phyloP scores from a whole-genome alignment of 306 rosid species.

The Corylus americana region DNA sequence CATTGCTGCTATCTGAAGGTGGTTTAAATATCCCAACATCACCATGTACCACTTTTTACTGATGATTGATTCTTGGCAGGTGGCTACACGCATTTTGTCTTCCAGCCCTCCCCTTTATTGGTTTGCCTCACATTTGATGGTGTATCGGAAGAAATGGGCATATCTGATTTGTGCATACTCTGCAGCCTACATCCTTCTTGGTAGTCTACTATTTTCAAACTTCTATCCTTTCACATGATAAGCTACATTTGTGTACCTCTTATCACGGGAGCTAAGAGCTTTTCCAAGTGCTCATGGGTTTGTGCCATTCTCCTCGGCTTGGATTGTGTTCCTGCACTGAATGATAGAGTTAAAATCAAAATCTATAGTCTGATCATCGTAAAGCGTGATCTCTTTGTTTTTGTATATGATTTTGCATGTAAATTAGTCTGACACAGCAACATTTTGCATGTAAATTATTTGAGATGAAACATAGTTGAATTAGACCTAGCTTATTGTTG shows the following conservation, averaged over 20 bases:
- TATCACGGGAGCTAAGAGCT: not conserved
- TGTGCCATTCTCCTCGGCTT: not conserved
- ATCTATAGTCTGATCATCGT: not conserved
- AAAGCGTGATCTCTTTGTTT: not conserved
- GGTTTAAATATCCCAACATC: conserved; percentile 14
- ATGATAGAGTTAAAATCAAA: not conserved
- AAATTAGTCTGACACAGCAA: not conserved
- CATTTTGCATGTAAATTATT: not conserved
- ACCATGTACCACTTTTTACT: conserved; percentile 1
- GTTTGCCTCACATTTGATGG: conserved; percentile 74
- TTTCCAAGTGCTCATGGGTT: not conserved
- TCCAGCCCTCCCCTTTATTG: conserved; percentile 87
- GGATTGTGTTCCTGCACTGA: not conserved
- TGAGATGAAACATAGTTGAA: not conserved
- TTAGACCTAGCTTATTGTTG: not conserved
- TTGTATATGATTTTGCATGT: not conserved
- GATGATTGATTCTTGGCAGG: conserved; percentile 49
- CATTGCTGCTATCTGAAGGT: conserved; percentile 16
- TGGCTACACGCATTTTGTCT: conserved; percentile 89
- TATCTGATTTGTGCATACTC: conserved; percentile 80
- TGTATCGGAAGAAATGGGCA: conserved; percentile 58
- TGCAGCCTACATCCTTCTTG: conserved; percentile 75
- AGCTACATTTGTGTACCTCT: not conserved
- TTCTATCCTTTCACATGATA: conserved; percentile 89
- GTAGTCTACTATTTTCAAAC: conserved; percentile 81